Base-by-base conservation (phyloP, 257 asterid species). In the Euphrasia confusa region DNA sequence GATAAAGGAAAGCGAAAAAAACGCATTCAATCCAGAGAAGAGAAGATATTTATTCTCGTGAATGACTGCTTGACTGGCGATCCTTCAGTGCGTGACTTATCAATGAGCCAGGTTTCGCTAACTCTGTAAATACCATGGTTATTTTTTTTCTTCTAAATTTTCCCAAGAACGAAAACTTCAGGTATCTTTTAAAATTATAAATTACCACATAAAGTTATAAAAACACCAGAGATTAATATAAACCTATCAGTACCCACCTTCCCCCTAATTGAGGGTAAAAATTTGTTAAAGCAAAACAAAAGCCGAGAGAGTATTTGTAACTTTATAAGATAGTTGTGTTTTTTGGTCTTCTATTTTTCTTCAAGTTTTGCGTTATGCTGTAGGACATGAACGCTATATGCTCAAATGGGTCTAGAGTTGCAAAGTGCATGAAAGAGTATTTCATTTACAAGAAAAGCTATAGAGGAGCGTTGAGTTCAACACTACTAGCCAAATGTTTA, bases 51-150 rank as follows among this genome's bases (percentile, higher is more conserved):
- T 78, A 54, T 92, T 78, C 78, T 92, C 78, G 89, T 84, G 63
- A 92, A 92, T 70, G 99, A 92, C 81, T 89, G 97, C 81, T 78
- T 92, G 73, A 86, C 96, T 24, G 99, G 99, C 45, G 97, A 92
- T 69, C 96, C 99, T 68, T 73, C 61, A 74, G 91, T 80, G 62
- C 97, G 71, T 70, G 99, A 92, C 78, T 71, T 92, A 71, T 89
- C 99, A 55, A 82, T 86, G 94, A 86, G 76, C 79, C 99, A 92
- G 97, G 99, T 92, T 71, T 75, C 53, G 33, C 58, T 61, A 12
- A 71, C 72, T 67, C 68, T 63, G 60, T 67, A 44, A 44, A 7
- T 21, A 21, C 24, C 24, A 21, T 21, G 24, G 24, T 21, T 21
- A 21, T 42, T 10, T 2, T 10, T 2, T 10, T 44, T 44, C n/a